Evolutionary conservation across 768 basidiomycete species (phyloP).

Genomic region (Gautieria morchelliformis): DNA sequence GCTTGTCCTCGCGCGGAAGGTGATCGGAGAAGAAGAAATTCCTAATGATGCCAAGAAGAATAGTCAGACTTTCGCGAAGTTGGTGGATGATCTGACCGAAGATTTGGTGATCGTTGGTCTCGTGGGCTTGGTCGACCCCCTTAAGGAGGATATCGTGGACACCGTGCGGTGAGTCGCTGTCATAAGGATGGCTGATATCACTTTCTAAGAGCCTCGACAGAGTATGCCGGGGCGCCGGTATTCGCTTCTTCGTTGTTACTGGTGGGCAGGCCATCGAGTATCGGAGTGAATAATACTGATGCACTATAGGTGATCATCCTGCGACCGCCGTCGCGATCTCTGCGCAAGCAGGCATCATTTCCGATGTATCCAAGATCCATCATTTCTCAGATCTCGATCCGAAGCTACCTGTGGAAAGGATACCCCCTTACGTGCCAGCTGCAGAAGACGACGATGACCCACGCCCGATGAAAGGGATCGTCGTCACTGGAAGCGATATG

Average conservation of each 20-base stretch:
- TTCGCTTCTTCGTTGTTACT: slow-evolving; percentile 56
- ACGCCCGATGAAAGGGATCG: slow-evolving; percentile 24
- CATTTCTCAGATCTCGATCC: slow-evolving; percentile 28
- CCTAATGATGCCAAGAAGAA: slow-evolving; percentile 21
- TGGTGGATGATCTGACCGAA: slow-evolving; percentile 30
- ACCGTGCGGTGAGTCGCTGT: slow-evolving; percentile 23
- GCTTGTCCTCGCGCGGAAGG: slow-evolving; percentile 42
- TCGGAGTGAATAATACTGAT: background rate
- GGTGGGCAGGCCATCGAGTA: slow-evolving; percentile 19
- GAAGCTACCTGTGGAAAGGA: slow-evolving; percentile 14
- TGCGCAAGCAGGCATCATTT: slow-evolving; percentile 46
- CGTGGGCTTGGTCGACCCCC: slow-evolving; percentile 53
- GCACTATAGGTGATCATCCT: slow-evolving; percentile 40
- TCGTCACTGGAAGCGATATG: slow-evolving; percentile 34
- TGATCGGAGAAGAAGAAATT: slow-evolving; percentile 25
- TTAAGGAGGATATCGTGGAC: slow-evolving; percentile 43
- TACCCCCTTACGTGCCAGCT: slow-evolving; percentile 6
- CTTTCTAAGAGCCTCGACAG: slow-evolving; percentile 10
- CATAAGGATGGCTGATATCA: background rate
- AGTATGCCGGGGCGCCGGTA: slow-evolving; percentile 44
- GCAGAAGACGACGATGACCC: slow-evolving; percentile 24
- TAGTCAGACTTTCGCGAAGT: slow-evolving; percentile 32
- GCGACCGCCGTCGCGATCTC: slow-evolving; percentile 57
- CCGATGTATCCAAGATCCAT: slow-evolving; percentile 27
- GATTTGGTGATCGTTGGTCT: slow-evolving; percentile 47